Conservation (phyloP, 257 asterid species). For the Linaria vulgaris region DNA sequence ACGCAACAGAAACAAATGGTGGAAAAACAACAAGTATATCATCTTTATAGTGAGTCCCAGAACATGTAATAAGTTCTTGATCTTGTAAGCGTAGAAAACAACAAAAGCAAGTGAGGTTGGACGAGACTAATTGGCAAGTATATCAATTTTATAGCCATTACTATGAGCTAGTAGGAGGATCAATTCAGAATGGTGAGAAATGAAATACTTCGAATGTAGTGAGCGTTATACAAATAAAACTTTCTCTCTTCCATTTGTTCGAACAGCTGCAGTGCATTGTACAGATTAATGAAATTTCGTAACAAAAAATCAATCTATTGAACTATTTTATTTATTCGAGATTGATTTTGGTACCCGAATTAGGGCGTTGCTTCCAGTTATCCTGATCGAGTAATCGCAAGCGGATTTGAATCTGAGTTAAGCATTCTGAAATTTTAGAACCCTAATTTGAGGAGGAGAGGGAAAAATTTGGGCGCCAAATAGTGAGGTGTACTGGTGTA, state of each 20-base stretch:
- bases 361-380: conserved; percentile 19
- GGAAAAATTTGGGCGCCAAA: conserved; percentile 32
- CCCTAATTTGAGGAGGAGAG: conserved; percentile 27
- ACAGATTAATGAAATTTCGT: conserved; percentile 11
- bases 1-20: conserved; percentile 2
- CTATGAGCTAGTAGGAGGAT: too few relatives aligned
- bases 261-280: not conserved
- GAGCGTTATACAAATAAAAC: too few relatives aligned
- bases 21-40: not conserved
- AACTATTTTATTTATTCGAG: not conserved
- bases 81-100: too few relatives aligned
- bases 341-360: conserved; percentile 36
- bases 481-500: not conserved
- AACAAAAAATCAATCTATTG: not conserved
- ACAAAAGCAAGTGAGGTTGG: too few relatives aligned
- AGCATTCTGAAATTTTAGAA: conserved; percentile 15
- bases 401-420: conserved; percentile 33
- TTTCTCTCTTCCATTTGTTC: not conserved
- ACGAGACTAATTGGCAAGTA: too few relatives aligned
- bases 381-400: conserved; percentile 19
- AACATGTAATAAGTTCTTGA: too few relatives aligned
- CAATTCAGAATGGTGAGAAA: too few relatives aligned
- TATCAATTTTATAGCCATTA: too few relatives aligned
- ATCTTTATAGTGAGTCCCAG: too few relatives aligned
- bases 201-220: too few relatives aligned